Conservation (phyloP, 345 rosid genomes). For the Boechera stricta region DNA sequence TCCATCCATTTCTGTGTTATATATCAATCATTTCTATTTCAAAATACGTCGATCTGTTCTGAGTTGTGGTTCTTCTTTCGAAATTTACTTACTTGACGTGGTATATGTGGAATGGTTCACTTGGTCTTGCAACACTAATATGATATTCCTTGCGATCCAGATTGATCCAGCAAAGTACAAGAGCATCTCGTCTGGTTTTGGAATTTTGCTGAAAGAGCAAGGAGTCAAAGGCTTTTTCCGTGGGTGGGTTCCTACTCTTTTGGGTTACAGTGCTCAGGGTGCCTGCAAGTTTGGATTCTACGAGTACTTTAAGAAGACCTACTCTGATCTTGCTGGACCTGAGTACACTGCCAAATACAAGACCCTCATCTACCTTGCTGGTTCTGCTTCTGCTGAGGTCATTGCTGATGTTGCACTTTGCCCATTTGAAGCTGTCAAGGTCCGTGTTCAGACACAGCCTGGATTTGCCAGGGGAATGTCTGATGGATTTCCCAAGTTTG, state of each 20-base stretch:
- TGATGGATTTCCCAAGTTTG: conserved; percentile 96
- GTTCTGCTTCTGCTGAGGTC: conserved; percentile 97
- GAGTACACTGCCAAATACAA: conserved; percentile 83
- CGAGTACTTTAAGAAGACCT: conserved; percentile 94
- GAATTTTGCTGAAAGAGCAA: conserved; percentile 87
- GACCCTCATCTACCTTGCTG: conserved; percentile 97
- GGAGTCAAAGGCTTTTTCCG: conserved; percentile 91
- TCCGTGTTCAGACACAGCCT: conserved; percentile 98
- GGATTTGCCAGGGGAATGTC: conserved; percentile 93
- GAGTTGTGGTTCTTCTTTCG: not conserved
- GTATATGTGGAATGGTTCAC: conserved; percentile 19
- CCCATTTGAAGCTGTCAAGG: conserved; percentile 99
- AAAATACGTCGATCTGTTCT: conserved; percentile 3
- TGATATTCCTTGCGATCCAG: conserved; percentile 47
- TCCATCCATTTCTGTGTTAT: not conserved
- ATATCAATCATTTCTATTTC: not conserved
- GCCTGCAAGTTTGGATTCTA: conserved; percentile 99
- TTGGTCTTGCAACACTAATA: conserved; percentile 10
- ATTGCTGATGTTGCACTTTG: conserved; percentile 94
- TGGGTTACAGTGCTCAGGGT: conserved; percentile 99
- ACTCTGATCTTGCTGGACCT: conserved; percentile 95
- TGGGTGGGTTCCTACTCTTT: conserved; percentile 97
- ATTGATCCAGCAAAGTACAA: conserved; percentile 96
- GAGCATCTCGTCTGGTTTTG: conserved; percentile 91
- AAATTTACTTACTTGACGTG: conserved; percentile 6